Percentiles rank a stretch among this genome's conserved stretches.
Evolutionary conservation across 305 asterid species (phyloP).

Genomic region (Rubia balearica): DNA sequence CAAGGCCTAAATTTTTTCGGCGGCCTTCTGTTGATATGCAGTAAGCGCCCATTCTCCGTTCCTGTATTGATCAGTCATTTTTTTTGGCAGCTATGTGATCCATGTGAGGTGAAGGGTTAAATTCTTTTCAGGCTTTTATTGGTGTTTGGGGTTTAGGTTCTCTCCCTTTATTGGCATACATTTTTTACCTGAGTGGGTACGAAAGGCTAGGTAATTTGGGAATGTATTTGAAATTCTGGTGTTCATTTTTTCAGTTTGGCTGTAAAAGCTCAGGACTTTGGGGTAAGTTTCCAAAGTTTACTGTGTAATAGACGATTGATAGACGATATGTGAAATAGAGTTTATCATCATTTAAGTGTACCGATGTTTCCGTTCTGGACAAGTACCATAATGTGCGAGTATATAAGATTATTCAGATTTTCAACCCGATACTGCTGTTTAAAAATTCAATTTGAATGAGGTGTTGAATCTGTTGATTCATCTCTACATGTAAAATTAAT

Average conservation of each 20-base stretch:
- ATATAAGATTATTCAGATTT: background rate
- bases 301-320: background rate
- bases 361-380: background rate
- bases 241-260: conserved; percentile 10
- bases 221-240: background rate
- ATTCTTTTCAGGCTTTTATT: conserved; percentile 9
- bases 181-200: conserved; percentile 8
- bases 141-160: background rate
- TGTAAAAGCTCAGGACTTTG: conserved; percentile 1
- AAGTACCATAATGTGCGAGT: background rate
- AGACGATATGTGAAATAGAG: background rate
- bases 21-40: conserved; percentile 15
- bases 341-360: background rate
- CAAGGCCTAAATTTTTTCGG: conserved; percentile 20
- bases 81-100: conserved; percentile 12
- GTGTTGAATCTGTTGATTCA: no score
- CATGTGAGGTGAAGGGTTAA: conserved; percentile 16
- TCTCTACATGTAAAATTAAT: no score
- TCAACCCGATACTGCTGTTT: background rate
- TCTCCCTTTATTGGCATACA: background rate
- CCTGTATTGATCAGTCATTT: conserved; percentile 5
- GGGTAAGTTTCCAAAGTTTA: background rate
- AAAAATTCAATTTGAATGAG: background rate
- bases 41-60: conserved; percentile 8
- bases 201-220: conserved; percentile 8